phyloP scores from a whole-genome alignment of 1,139 yeast genomes.

The Taiozyma onychis region DNA sequence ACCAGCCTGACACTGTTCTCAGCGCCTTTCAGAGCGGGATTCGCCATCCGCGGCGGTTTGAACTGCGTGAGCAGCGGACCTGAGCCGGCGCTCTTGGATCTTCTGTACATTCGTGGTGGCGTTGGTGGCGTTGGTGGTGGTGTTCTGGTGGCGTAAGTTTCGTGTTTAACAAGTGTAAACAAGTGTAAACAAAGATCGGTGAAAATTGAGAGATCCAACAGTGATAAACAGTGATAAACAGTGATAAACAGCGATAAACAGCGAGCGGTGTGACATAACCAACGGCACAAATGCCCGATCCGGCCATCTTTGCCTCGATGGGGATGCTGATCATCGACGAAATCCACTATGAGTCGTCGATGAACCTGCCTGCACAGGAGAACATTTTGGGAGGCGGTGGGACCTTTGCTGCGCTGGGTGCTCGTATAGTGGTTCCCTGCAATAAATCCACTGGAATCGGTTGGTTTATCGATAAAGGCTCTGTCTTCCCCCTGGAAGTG shows the following conservation, averaged over 20 bases:
- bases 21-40: not conserved
- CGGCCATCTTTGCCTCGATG: constrained; percentile 17
- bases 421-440: constrained; percentile 45
- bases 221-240: too few relatives aligned
- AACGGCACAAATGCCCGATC: not conserved
- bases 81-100: not conserved
- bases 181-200: too few relatives aligned
- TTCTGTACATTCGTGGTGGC: not conserved
- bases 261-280: too few relatives aligned
- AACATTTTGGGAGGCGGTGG: constrained; percentile 90
- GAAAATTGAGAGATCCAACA: too few relatives aligned
- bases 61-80: not conserved
- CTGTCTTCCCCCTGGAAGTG: constrained; percentile 59
- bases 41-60: not conserved
- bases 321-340: constrained; percentile 96
- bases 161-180: not conserved
- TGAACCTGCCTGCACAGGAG: constrained; percentile 36
- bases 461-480: constrained; percentile 76
- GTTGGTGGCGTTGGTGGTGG: too few relatives aligned
- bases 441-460: constrained; percentile 36
- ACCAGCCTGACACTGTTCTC: too few relatives aligned
- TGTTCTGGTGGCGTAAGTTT: not conserved
- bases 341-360: constrained; percentile 48
- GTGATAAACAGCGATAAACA: too few relatives aligned
- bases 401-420: constrained; percentile 75